Percentiles rank a stretch among this genome's conserved stretches.
These are phyloP conservation scores for Podospora pseudocomata DNA, from an alignment of 495 filamentous ascomycete species.

Conservation along the genomic window DNA sequence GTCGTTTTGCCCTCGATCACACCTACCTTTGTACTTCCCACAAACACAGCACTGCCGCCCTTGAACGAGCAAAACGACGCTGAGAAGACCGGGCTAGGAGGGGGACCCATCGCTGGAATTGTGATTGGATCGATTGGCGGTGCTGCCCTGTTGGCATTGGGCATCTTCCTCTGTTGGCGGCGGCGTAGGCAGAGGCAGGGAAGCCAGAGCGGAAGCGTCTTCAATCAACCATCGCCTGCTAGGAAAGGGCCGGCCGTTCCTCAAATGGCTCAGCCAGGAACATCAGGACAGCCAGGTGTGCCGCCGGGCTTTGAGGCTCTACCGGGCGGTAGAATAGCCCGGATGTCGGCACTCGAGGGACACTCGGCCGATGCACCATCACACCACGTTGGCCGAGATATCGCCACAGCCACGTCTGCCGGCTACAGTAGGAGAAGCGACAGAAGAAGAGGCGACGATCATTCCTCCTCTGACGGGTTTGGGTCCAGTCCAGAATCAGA, in stretches of 20 bases:
- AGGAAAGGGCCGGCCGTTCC: slow-evolving; percentile 50
- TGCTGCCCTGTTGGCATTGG: slow-evolving; percentile 50
- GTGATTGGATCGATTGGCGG: slow-evolving; percentile 78
- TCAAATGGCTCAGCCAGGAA: slow-evolving; percentile 31
- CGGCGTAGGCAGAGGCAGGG: slow-evolving; percentile 57
- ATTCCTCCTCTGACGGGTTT: slow-evolving; percentile 77
- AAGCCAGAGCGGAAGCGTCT: slow-evolving; percentile 58
- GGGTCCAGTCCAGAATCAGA: slow-evolving; percentile 76
- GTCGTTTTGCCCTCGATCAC: slow-evolving; percentile 74
- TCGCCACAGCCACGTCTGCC: slow-evolving; percentile 36
- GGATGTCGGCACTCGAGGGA: slow-evolving; percentile 91
- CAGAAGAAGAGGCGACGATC: slow-evolving; percentile 58
- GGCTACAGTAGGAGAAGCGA: slow-evolving; percentile 31
- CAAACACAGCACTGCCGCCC: slow-evolving; percentile 41
- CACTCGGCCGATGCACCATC: slow-evolving; percentile 59
- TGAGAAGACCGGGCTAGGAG: slow-evolving; percentile 56
- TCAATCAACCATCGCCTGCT: slow-evolving; percentile 84
- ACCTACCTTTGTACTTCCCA: slow-evolving; percentile 57
- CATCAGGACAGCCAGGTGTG: slow-evolving; percentile 26
- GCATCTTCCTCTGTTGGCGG: slow-evolving; percentile 57
- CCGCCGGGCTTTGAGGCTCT: slow-evolving; percentile 65
- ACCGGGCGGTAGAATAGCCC: slow-evolving; percentile 83
- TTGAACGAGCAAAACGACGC: slow-evolving; percentile 40
- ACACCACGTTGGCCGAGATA: slow-evolving; percentile 38
- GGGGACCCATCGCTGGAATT: slow-evolving; percentile 84